Evolutionary conservation across 2,329 filamentous ascomycete genomes (phyloP).

Genomic region (Bipolaris sorokiniana): DNA sequence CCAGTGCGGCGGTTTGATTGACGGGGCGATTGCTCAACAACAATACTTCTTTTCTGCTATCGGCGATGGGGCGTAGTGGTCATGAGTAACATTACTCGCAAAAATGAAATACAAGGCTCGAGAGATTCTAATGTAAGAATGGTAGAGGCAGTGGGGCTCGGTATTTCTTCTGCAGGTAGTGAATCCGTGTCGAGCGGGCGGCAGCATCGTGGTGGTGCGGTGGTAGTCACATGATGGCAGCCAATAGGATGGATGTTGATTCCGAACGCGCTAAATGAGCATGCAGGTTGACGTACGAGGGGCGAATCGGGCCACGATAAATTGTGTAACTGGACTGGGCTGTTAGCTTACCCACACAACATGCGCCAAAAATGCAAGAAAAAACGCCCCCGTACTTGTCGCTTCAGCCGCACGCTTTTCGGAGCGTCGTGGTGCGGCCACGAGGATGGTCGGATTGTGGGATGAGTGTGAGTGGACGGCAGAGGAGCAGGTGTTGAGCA

Average conservation of each 20-base stretch:
- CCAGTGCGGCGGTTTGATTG: neutral
- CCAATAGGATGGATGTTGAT: slow-evolving; percentile 13
- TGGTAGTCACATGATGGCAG: slow-evolving; percentile 29
- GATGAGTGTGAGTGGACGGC: slow-evolving; percentile 4
- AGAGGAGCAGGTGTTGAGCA: slow-evolving; percentile 12
- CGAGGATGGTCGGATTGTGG: slow-evolving; percentile 2
- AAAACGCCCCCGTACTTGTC: slow-evolving; percentile 7
- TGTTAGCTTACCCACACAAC: slow-evolving; percentile 23
- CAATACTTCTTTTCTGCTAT: neutral
- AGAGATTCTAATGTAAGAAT: neutral
- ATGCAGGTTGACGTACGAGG: slow-evolving; percentile 40
- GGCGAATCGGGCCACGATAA: slow-evolving; percentile 15
- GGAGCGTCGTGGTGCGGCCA: neutral
- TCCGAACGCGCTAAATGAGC: slow-evolving; percentile 7
- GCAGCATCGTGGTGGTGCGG: neutral
- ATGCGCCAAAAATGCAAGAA: slow-evolving; percentile 22
- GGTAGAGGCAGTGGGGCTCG: neutral
- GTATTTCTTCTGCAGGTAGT: neutral
- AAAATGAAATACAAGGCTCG: neutral
- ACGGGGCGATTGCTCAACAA: neutral
- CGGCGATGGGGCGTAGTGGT: neutral
- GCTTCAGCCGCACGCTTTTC: slow-evolving; percentile 27
- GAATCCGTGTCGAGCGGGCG: slow-evolving; percentile 6
- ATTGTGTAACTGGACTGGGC: slow-evolving; percentile 14
- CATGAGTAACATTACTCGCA: neutral